Evolutionary conservation across 2,329 filamentous ascomycete species (phyloP).

Genomic region (Lecanoromycetidae sp.): DNA sequence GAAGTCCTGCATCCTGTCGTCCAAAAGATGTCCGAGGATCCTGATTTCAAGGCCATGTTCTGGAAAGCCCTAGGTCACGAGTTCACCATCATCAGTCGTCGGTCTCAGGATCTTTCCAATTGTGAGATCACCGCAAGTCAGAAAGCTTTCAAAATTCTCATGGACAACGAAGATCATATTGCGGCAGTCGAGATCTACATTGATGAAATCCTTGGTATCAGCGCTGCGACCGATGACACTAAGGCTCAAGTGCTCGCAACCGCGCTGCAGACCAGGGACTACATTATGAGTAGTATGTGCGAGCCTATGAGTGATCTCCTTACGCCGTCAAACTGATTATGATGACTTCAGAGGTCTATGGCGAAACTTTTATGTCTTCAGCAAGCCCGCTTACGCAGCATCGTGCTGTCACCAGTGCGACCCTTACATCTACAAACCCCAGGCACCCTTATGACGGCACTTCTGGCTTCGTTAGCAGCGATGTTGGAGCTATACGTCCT

Average conservation of each 20-base stretch:
- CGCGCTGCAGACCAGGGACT: not conserved
- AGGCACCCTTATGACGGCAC: too few species aligned
- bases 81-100: slow-evolving; percentile 1
- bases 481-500: not conserved
- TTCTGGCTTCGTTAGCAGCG: too few species aligned
- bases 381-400: too few species aligned
- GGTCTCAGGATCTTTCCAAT: slow-evolving; percentile 12
- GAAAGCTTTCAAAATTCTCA: slow-evolving; percentile 15
- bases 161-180: slow-evolving; percentile 4
- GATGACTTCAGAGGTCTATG: not conserved
- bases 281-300: not conserved
- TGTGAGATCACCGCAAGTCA: slow-evolving; percentile 13
- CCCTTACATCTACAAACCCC: too few species aligned
- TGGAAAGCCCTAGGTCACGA: slow-evolving; percentile 9
- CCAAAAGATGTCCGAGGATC: not conserved
- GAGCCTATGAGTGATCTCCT: not conserved
- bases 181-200: slow-evolving; percentile 13
- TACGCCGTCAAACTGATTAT: not conserved
- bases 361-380: not conserved
- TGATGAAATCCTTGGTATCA: slow-evolving; percentile 16
- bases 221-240: not conserved
- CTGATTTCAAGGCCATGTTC: slow-evolving; percentile 7
- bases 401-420: too few species aligned
- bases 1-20: slow-evolving; percentile 11
- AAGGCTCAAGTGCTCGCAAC: not conserved